Conservation (phyloP, 768 basidiomycete species). For the Coprinopsis strossmayeri region DNA sequence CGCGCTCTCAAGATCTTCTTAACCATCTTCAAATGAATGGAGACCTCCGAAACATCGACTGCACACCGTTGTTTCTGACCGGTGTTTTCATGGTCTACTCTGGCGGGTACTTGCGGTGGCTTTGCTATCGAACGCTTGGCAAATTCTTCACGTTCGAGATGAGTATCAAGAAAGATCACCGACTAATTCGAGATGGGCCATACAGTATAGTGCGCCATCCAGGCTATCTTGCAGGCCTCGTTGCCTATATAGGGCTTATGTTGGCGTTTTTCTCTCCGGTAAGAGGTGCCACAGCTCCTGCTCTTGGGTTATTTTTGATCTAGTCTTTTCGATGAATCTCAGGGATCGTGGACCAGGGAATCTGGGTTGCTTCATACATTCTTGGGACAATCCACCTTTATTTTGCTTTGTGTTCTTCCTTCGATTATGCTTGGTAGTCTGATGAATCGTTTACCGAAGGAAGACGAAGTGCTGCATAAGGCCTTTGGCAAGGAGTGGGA, state of each 20-base stretch:
- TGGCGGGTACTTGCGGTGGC: slow-evolving; percentile 35
- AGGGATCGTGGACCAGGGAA: too few relatives aligned
- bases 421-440: too few relatives aligned
- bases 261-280: slow-evolving; percentile 31
- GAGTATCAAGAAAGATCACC: slow-evolving; percentile 41
- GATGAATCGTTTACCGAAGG: too few relatives aligned
- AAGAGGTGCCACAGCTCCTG: too few relatives aligned
- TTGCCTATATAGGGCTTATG: slow-evolving; percentile 26
- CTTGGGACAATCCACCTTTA: too few relatives aligned
- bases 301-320: too few relatives aligned
- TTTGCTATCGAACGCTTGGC: slow-evolving; percentile 42
- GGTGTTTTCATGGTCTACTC: slow-evolving; percentile 31
- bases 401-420: too few relatives aligned
- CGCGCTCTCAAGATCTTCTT: slow-evolving; percentile 17
- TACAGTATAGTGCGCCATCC: slow-evolving; percentile 46
- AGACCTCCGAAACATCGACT: slow-evolving; percentile 19
- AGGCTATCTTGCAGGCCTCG: slow-evolving; percentile 36
- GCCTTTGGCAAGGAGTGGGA: too few relatives aligned
- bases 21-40: slow-evolving; percentile 18
- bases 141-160: slow-evolving; percentile 46
- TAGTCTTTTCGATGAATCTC: too few relatives aligned
- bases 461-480: too few relatives aligned
- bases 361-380: too few relatives aligned
- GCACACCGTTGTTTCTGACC: slow-evolving; percentile 26
- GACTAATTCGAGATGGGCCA: slow-evolving; percentile 40